Evolutionary conservation across 371 early-diverging fungal species (phyloP).

Genomic region (Apophysomyces variabilis): DNA sequence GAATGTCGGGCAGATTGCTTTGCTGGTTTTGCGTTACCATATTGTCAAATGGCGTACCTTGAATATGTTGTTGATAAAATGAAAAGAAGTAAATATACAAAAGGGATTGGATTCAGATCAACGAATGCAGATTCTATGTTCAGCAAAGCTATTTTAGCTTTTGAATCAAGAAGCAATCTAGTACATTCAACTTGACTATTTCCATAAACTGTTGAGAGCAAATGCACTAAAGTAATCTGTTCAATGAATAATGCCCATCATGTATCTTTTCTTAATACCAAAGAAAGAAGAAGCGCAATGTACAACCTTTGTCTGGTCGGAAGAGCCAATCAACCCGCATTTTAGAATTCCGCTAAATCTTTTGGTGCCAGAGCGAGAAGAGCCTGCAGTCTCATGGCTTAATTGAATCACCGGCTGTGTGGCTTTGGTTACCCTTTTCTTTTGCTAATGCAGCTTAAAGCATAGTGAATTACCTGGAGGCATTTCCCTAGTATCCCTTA

Average conservation of each 20-base stretch:
- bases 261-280: conserved; percentile 11
- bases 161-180: not conserved
- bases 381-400: no score
- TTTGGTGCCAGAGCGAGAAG: no score
- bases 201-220: not conserved
- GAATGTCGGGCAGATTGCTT: not conserved
- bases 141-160: conserved; percentile 2
- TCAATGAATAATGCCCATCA: no score
- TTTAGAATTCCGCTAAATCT: no score
- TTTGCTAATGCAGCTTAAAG: no score
- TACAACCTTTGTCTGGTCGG: not conserved
- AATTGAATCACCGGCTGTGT: no score
- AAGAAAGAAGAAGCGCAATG: conserved; percentile 30
- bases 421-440: no score
- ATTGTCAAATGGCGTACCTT: conserved; percentile 5
- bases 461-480: no score
- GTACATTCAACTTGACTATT: not conserved
- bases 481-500: no score
- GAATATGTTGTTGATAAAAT: not conserved
- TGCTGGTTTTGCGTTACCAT: conserved; percentile 4
- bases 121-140: conserved; percentile 1
- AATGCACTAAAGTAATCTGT: no score
- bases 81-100: not conserved
- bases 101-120: not conserved
- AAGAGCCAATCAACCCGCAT: not conserved